Base-by-base conservation (phyloP, 106 monocot species). In the Cymbidium sinense region DNA sequence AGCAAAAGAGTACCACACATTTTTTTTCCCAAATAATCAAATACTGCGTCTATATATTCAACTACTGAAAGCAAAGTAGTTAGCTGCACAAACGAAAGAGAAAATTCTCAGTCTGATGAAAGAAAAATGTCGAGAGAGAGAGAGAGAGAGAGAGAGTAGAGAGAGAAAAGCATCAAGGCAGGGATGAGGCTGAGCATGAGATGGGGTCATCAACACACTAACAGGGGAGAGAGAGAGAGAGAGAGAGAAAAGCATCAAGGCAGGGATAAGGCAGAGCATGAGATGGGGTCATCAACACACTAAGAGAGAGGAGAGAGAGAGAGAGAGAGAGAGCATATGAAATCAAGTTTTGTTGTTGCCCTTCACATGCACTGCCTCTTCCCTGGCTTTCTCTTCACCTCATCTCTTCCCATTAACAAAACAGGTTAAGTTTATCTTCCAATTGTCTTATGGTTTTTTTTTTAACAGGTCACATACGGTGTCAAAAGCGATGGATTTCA, bases 311-410 rank as follows among this genome's bases (percentile, higher is more conserved):
- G 30, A 31, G 30, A 67, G 67, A 67, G 67, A 67, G 67, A 31
- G 67, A 31, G 6, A 67, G 31, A 33, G 30, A 12, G 33, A 27
- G 7, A 23, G 61, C 21, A 25, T 21, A 23, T 7, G n/a, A 62
- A 27, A 62, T 7, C 3, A 54, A 54, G 52, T 7, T 17, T 7
- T 67, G 67, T 67, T 31, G 67, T 15, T 67, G 67, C 33, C 33
- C 33, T 67, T 67, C 67, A 30, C n/a, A 67, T 67, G 67, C 67
- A 67, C 67, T 67, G 67, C 67, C 67, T 67, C 67, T 67, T 67
- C 67, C 67, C 67, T 67, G 67, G 67, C 67, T 67, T 67, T 67
- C 67, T 33, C 67, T 67, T 31, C 31, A 10, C n/a, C 67, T 31
- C 33, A 33, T 67, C 67, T 31, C 67, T n/a, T 33, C 0, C 15